These are phyloP conservation scores for Tuber magnatum DNA, from an alignment of 495 filamentous ascomycete species.

Conservation along the genomic window DNA sequence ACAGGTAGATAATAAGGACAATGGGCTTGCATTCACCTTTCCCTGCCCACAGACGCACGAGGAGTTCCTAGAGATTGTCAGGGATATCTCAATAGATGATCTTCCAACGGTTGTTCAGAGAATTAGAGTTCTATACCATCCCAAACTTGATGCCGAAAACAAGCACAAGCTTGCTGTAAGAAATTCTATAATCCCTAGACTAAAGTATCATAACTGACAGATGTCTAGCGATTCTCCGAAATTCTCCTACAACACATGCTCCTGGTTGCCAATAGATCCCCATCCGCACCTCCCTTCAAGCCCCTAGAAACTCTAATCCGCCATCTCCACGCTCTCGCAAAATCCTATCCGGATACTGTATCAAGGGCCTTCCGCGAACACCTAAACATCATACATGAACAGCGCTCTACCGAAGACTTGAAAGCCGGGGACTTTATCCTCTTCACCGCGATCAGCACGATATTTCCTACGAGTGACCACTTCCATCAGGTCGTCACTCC, in stretches of 20 bases:
- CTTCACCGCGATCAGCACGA: slow-evolving; percentile 70
- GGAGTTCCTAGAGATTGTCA: slow-evolving; percentile 61
- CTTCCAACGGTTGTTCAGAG: slow-evolving; percentile 75
- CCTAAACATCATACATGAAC: slow-evolving; percentile 57
- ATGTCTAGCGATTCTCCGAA: slow-evolving; percentile 55
- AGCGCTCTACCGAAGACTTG: slow-evolving; percentile 52
- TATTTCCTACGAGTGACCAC: slow-evolving; percentile 92
- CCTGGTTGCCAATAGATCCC: slow-evolving; percentile 51
- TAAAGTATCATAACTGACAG: slow-evolving; percentile 4
- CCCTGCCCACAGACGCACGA: slow-evolving; percentile 70
- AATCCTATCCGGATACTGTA: slow-evolving; percentile 69
- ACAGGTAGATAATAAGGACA: slow-evolving; percentile 35
- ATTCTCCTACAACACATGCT: slow-evolving; percentile 72
- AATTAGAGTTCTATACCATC: slow-evolving; percentile 80
- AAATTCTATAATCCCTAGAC: background rate
- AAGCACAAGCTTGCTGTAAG: slow-evolving; percentile 60
- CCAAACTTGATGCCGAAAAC: slow-evolving; percentile 75
- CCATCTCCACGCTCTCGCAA: slow-evolving; percentile 79
- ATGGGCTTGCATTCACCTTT: slow-evolving; percentile 68
- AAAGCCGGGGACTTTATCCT: slow-evolving; percentile 69
- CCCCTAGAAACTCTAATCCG: slow-evolving; percentile 62
- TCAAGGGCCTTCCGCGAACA: slow-evolving; percentile 66
- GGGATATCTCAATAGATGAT: slow-evolving; percentile 53
- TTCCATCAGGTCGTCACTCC: slow-evolving; percentile 92
- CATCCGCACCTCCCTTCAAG: slow-evolving; percentile 47